These are phyloP conservation scores for Solanum paucissectum DNA, from an alignment of 257 asterid species.

Conservation along the genomic window DNA sequence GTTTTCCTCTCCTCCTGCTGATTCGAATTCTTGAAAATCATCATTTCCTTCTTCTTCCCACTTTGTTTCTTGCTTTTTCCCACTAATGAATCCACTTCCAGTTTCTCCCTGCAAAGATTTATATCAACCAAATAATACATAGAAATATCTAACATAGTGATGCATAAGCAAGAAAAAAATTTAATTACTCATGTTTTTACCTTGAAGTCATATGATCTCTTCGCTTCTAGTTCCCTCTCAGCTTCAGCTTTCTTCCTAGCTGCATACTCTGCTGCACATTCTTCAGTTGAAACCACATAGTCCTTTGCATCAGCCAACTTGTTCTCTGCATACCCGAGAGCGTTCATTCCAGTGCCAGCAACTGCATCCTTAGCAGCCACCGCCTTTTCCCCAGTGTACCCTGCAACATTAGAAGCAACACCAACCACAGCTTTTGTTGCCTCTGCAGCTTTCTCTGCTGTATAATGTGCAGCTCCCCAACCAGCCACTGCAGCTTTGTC, in stretches of 20 bases:
- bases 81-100: not conserved
- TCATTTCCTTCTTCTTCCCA: not conserved
- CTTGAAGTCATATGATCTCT: constrained; percentile 5
- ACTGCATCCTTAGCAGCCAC: constrained; percentile 47
- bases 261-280: constrained; percentile 53
- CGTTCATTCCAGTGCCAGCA: constrained; percentile 49
- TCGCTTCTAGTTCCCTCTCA: constrained; percentile 16
- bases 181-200: constrained; percentile 5
- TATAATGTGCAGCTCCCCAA: constrained; percentile 73
- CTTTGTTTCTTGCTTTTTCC: not conserved
- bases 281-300: constrained; percentile 39
- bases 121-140: no score
- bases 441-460: constrained; percentile 48
- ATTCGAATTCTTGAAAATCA: not conserved
- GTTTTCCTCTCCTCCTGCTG: not conserved
- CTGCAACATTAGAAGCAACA: constrained; percentile 43
- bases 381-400: constrained; percentile 36
- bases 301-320: constrained; percentile 52
- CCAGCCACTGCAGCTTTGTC: constrained; percentile 51
- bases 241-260: constrained; percentile 62
- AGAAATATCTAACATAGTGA: not conserved
- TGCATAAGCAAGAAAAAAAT: not conserved
- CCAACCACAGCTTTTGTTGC: constrained; percentile 44
- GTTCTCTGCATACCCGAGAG: constrained; percentile 25
- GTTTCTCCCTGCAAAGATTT: not conserved